Base-by-base conservation (phyloP, 768 basidiomycete genomes). In the Mycena crocata region DNA sequence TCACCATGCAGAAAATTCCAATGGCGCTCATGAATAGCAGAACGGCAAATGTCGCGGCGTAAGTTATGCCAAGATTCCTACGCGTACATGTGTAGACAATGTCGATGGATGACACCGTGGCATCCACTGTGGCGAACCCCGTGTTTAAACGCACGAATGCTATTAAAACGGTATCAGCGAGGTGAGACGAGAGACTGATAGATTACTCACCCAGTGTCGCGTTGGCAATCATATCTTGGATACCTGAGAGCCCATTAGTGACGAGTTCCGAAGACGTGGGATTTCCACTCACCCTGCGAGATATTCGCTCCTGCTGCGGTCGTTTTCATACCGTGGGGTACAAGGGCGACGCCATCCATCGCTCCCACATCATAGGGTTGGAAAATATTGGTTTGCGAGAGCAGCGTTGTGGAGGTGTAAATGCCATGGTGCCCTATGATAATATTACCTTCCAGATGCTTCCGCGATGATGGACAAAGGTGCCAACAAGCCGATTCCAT, bases 351-450 rank as follows among this genome's bases (percentile, higher is more conserved):
- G n/a, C 14, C 17, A 1, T 7, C 26, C 52, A 30, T 9, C 21
- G 21, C 13, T 19, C 39, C 30, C 1, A 32, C 17, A 24, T 58
- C n/a, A 2, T 39, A 59, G 13, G 52, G 58, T 24, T 60, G 45
- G 45, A 66, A 66, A 13, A 66, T 37, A 14, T 30, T 56, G 15
- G 59, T 61, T 21, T 66, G 58, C 34, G 52, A 28, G n/a, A 66
- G 6, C n/a, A 66, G 32, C 13, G 65, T 66, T 37, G 65, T 55
- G 10, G 31, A 51, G 13, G 45, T 23, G 14, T 58, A 6, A 5
- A 34, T 42, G 17, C 39, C 28, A 6, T 28, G 26, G 37, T 57
- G 45, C 1, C 39, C 64, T n/a, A 51, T 32, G 15, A 58, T 39
- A 13, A 37, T n/a, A 44, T 23, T 44, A 6, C 42, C 42, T 23